Conservation (phyloP, 164 flowering plant genomes). For the Magnolia officinalis region DNA sequence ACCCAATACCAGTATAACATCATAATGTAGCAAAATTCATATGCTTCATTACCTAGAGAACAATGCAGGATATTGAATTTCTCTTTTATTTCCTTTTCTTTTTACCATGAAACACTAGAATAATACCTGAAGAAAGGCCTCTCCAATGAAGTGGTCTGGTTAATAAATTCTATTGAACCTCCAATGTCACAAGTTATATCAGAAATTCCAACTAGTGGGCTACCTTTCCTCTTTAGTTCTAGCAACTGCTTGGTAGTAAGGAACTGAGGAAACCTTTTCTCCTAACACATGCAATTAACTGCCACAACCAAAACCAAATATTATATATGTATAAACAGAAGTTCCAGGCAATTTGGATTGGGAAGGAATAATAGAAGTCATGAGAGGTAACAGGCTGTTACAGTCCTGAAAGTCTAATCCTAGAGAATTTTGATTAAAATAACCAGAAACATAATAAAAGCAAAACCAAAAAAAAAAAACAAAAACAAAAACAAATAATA, state of each 20-base stretch:
- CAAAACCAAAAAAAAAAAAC: background rate
- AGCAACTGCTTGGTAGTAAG: constrained; percentile 70
- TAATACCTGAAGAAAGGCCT: constrained; percentile 89
- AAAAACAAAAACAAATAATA: no score
- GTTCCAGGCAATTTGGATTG: background rate
- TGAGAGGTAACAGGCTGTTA: no score
- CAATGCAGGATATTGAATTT: background rate
- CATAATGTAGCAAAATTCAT: no score
- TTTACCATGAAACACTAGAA: background rate
- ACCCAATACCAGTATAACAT: no score
- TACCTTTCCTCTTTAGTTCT: constrained; percentile 52
- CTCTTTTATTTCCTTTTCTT: no score
- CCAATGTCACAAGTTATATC: constrained; percentile 97
- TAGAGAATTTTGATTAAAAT: background rate
- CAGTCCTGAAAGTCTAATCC: background rate
- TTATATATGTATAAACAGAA: background rate
- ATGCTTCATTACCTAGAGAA: background rate
- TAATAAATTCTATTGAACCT: constrained; percentile 93
- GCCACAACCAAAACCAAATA: constrained; percentile 17
- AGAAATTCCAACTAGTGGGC: constrained; percentile 79
- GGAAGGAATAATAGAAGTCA: background rate
- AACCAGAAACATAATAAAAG: background rate
- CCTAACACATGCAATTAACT: constrained; percentile 99
- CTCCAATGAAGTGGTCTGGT: constrained; percentile 75
- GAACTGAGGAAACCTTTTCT: constrained; percentile 82